A percentile compares a stretch with the other conserved stretches of the same genome.
These are phyloP conservation scores for Erysimum pusillum DNA, from an alignment of 441 rosid genomes.

Conservation along the genomic window DNA sequence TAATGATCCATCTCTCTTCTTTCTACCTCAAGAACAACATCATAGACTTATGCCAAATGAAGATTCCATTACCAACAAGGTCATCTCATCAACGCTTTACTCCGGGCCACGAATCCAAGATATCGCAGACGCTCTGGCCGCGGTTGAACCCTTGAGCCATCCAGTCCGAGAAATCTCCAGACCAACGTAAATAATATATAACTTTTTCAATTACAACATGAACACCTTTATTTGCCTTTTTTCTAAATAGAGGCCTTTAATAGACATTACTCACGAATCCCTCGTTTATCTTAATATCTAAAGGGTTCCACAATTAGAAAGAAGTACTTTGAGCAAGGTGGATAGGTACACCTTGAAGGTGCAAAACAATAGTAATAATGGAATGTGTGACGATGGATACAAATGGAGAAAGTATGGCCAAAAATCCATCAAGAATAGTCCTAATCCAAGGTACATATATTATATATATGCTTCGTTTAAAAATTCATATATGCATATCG, in stretches of 20 bases:
- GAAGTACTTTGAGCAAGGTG: slow-evolving; percentile 51
- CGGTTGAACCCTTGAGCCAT: slow-evolving; percentile 24
- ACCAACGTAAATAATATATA: neutral
- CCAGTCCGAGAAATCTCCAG: slow-evolving; percentile 32
- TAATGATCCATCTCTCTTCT: slow-evolving; percentile 50
- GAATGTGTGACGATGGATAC: slow-evolving; percentile 82
- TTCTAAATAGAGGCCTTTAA: neutral
- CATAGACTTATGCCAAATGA: slow-evolving; percentile 47
- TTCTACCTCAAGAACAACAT: slow-evolving; percentile 42
- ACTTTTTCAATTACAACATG: neutral
- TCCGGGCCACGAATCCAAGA: slow-evolving; percentile 71
- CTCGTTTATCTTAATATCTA: neutral
- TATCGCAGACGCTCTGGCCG: slow-evolving; percentile 56
- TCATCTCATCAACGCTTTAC: slow-evolving; percentile 55
- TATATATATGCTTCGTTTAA: neutral
- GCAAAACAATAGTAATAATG: slow-evolving; percentile 60
- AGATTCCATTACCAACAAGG: slow-evolving; percentile 44
- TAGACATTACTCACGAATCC: neutral
- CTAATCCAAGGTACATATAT: slow-evolving; percentile 73
- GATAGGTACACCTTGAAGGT: slow-evolving; percentile 82
- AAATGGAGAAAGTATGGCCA: slow-evolving; percentile 97
- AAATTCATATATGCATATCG: neutral
- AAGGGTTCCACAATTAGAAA: slow-evolving; percentile 53
- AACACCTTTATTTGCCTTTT: neutral
- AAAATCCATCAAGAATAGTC: slow-evolving; percentile 85